These are phyloP conservation scores for Isoetes engelmannii DNA, from an alignment of 83 land plant genomes.

Conservation along the genomic window DNA sequence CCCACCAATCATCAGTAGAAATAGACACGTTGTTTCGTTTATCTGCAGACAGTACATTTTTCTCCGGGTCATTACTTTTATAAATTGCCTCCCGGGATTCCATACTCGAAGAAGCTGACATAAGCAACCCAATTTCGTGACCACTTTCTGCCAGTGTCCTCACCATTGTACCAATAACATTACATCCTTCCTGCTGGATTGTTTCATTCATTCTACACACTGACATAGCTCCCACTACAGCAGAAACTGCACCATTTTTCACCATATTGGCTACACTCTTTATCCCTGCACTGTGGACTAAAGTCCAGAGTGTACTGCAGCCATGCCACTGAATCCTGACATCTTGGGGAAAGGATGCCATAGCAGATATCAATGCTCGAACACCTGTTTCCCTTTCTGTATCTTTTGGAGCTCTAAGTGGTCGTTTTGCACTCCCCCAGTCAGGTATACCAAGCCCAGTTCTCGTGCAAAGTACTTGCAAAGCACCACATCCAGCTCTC, in stretches of 20 bases:
- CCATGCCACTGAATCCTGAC: conserved; percentile 35
- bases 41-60: too few species aligned
- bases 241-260: conserved; percentile 19
- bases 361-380: conserved; percentile 27
- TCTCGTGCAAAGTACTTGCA: conserved; percentile 24
- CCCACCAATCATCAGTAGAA: conserved; percentile 24
- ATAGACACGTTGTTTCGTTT: background rate
- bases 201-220: conserved; percentile 29
- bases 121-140: conserved; percentile 9
- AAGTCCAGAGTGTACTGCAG: conserved; percentile 29
- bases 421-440: conserved; percentile 21
- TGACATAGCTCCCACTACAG: conserved; percentile 25
- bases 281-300: conserved; percentile 24
- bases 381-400: conserved; percentile 26
- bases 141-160: conserved; percentile 25
- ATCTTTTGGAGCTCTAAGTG: conserved; percentile 24
- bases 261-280: conserved; percentile 23
- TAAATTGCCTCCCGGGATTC: too few species aligned
- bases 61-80: too few species aligned
- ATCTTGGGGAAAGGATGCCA: conserved; percentile 23
- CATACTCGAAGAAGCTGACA: background rate
- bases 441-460: conserved; percentile 23
- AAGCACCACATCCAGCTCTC: conserved; percentile 30
- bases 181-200: conserved; percentile 30
- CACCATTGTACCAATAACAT: conserved; percentile 24